phyloP scores from a whole-genome alignment of 202 grass and related monocot species.

The Digitaria exilis region DNA sequence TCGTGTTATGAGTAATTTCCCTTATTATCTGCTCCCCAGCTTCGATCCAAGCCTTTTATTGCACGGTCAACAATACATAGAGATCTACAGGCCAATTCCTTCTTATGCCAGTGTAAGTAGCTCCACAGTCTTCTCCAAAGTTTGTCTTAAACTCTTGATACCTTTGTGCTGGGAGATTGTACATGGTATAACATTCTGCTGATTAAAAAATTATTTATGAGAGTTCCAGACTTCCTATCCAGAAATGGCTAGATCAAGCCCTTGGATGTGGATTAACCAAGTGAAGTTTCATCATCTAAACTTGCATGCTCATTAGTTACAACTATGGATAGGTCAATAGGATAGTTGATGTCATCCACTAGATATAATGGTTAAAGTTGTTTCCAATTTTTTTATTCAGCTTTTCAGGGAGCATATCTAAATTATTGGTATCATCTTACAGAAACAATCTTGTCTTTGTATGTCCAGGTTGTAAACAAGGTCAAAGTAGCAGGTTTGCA shows the following conservation, averaged over 20 bases:
- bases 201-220: background rate
- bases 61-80: constrained; percentile 97
- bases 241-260: background rate
- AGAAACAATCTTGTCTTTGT: constrained; percentile 29
- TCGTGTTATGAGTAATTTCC: constrained; percentile 5
- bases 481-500: constrained; percentile 77
- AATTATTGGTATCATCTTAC: background rate
- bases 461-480: constrained; percentile 79
- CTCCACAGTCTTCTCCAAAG: constrained; percentile 19
- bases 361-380: background rate
- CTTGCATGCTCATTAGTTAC: constrained; percentile 1
- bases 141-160: background rate
- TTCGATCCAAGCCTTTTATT: constrained; percentile 75
- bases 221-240: background rate
- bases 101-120: constrained; percentile 63
- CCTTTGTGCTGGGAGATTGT: constrained; percentile 12
- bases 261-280: background rate
- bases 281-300: background rate
- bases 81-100: constrained; percentile 75
- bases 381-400: background rate
- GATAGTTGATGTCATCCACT: background rate
- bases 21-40: constrained; percentile 48
- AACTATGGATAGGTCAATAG: background rate
- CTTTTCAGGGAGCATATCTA: background rate
- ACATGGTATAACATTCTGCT: background rate